Evolutionary conservation across 129 eudicot species (phyloP).

Genomic region (Chrysanthemum seticuspe): DNA sequence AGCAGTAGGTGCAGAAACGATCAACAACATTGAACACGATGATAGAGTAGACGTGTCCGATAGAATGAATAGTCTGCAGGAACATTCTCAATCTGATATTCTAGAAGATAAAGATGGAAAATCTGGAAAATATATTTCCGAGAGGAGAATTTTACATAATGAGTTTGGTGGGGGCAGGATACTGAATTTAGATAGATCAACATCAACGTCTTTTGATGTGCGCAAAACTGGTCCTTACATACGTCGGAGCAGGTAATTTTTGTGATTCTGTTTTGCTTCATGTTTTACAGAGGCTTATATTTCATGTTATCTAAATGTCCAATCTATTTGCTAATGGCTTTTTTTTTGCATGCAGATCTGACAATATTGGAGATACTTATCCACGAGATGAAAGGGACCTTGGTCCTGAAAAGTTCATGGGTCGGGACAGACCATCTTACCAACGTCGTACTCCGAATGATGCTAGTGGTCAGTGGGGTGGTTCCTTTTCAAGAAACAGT

Average conservation of each 20-base stretch:
- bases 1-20: constrained; percentile 27
- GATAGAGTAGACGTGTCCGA: constrained; percentile 19
- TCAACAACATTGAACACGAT: constrained; percentile 20
- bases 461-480: constrained; percentile 36
- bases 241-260: constrained; percentile 25
- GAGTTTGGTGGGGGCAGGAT: constrained; percentile 26
- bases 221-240: constrained; percentile 21
- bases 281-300: not conserved
- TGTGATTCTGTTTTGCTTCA: constrained; percentile 1
- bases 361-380: constrained; percentile 22
- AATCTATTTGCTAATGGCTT: not conserved
- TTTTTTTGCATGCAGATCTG: constrained; percentile 33
- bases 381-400: constrained; percentile 43
- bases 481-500: constrained; percentile 41
- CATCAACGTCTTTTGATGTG: constrained; percentile 23
- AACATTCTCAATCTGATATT: constrained; percentile 20
- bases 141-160: constrained; percentile 19
- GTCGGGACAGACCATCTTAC: constrained; percentile 28
- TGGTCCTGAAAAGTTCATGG: constrained; percentile 36
- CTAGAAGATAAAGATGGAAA: constrained; percentile 27
- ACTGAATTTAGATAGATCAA: constrained; percentile 36
- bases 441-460: constrained; percentile 17
- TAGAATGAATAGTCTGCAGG: constrained; percentile 21
- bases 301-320: not conserved
- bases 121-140: constrained; percentile 9